Evolutionary conservation across 768 basidiomycete genomes (phyloP).

Genomic region (Agaricus blazei): DNA sequence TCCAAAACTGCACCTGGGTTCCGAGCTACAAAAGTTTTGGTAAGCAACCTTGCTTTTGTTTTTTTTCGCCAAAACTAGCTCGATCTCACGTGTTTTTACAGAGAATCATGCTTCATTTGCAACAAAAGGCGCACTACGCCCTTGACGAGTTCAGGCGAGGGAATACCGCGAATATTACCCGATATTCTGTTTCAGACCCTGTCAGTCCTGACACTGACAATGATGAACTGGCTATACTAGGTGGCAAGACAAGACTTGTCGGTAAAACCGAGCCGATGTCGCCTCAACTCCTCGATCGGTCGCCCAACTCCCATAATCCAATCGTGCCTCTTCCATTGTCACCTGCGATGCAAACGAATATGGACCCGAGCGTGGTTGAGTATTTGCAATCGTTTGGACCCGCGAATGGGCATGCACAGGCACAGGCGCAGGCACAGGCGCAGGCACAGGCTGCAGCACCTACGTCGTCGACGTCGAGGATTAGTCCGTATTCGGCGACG

Average conservation of each 20-base stretch:
- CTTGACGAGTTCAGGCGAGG: conserved; percentile 61
- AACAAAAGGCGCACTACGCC: conserved; percentile 60
- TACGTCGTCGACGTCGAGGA: background rate
- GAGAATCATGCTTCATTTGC: conserved; percentile 62
- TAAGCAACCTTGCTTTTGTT: conserved; percentile 22
- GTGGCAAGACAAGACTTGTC: conserved; percentile 63
- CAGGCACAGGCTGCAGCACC: conserved; percentile 7
- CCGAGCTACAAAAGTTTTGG: conserved; percentile 60
- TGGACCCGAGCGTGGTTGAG: conserved; percentile 61
- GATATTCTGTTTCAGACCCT: conserved; percentile 33
- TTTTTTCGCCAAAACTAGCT: conserved; percentile 2
- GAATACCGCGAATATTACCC: conserved; percentile 39
- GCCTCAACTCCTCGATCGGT: conserved; percentile 52
- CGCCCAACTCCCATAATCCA: conserved; percentile 67
- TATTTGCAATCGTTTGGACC: conserved; percentile 59
- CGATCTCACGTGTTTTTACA: conserved; percentile 18
- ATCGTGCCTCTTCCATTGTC: conserved; percentile 67
- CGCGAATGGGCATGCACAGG: conserved; percentile 10
- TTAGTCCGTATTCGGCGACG: conserved; percentile 16
- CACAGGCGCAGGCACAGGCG: no score
- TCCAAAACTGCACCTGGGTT: conserved; percentile 65
- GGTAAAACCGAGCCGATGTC: conserved; percentile 56
- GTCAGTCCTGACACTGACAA: conserved; percentile 44
- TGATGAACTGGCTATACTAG: conserved; percentile 59
- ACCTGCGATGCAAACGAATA: conserved; percentile 39